Evolutionary conservation across 208 protist genomes (phyloP).

Genomic region (Acanthamoeba royreba): DNA sequence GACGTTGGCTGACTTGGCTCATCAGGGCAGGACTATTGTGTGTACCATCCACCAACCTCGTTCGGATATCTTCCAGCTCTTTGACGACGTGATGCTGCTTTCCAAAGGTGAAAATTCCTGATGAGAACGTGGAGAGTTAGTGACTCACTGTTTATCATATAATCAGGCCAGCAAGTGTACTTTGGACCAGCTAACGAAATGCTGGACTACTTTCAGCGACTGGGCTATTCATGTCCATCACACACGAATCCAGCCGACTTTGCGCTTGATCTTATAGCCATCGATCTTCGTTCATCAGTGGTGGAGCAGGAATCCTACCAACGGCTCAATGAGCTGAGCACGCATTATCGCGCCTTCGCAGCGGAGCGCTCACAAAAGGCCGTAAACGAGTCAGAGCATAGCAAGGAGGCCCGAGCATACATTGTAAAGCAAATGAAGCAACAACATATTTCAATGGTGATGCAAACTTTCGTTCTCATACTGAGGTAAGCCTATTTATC

Average conservation of each 20-base stretch:
- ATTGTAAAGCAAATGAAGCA: neutral
- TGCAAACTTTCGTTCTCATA: neutral
- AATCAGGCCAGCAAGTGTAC: neutral
- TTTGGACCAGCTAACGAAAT: neutral
- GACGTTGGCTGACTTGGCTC: neutral
- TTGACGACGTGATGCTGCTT: conserved; percentile 59
- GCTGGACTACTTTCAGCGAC: neutral
- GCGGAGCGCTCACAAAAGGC: neutral
- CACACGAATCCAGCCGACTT: conserved; percentile 55
- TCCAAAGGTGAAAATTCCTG: neutral
- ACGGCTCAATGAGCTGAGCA: neutral
- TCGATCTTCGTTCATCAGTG: neutral
- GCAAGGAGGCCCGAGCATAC: neutral
- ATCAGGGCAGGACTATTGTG: conserved; percentile 40
- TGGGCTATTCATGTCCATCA: conserved; percentile 27
- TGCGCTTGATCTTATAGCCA: neutral
- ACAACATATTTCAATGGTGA: neutral
- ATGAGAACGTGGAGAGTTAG: neutral
- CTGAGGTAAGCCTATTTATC: neutral
- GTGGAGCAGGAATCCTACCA: neutral
- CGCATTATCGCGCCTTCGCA: neutral
- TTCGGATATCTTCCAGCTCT: conserved; percentile 51
- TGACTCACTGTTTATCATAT: neutral
- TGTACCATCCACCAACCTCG: conserved; percentile 65
- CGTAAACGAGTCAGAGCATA: neutral